Evolutionary conservation across 192 early-diverging fungal species (phyloP).

Genomic region (Entomortierella lignicola): DNA sequence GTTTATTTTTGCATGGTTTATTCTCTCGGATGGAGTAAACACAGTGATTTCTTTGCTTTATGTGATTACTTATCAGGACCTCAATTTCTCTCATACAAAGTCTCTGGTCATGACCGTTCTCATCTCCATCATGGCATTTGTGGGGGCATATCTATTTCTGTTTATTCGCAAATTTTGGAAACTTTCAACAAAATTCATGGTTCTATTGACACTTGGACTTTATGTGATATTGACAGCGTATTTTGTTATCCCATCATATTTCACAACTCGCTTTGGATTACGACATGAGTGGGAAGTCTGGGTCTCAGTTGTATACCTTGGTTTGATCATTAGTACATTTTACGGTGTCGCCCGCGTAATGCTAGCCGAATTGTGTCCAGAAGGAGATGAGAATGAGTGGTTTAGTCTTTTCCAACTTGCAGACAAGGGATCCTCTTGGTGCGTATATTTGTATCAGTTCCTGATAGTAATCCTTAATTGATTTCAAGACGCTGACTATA

Average conservation of each 20-base stretch:
- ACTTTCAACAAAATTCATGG: conserved; percentile 57
- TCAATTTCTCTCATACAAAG: conserved; percentile 60
- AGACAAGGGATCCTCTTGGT: conserved; percentile 69
- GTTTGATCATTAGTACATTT: conserved; percentile 58
- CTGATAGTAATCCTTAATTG: neutral
- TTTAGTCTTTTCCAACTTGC: conserved; percentile 72
- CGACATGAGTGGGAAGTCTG: conserved; percentile 49
- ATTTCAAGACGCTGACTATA: neutral
- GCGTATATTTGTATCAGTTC: neutral
- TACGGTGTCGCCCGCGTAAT: conserved; percentile 65
- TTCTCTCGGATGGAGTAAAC: conserved; percentile 70
- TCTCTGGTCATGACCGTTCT: conserved; percentile 61
- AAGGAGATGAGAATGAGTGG: conserved; percentile 72
- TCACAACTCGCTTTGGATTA: conserved; percentile 54
- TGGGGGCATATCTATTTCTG: conserved; percentile 63
- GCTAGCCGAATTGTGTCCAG: conserved; percentile 69
- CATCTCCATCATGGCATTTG: conserved; percentile 56
- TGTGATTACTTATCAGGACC: conserved; percentile 66
- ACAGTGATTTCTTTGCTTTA: conserved; percentile 64
- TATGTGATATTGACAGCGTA: conserved; percentile 60
- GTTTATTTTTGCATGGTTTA: conserved; percentile 75
- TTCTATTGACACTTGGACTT: conserved; percentile 54
- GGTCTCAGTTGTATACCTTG: conserved; percentile 47
- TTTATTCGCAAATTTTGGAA: conserved; percentile 58
- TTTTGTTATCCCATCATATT: conserved; percentile 60